phyloP scores from a whole-genome alignment of 2,329 filamentous ascomycete genomes.

The Elsinoe perseae region DNA sequence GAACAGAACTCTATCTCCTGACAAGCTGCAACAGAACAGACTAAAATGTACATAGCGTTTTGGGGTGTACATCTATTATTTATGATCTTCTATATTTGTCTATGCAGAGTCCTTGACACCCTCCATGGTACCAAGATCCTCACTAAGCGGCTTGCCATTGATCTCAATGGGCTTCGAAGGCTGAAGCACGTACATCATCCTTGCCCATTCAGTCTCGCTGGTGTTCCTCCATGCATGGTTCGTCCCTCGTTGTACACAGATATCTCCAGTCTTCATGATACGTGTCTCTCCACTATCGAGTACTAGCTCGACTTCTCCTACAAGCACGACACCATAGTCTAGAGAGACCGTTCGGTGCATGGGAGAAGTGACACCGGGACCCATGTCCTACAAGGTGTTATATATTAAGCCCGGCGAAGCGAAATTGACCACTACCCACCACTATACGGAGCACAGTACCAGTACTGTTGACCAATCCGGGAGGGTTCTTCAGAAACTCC shows the following conservation, averaged over 20 bases:
- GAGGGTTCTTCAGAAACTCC: slow-evolving; percentile 36
- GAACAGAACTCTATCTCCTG: too few relatives aligned
- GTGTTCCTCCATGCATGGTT: slow-evolving; percentile 31
- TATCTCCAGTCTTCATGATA: slow-evolving; percentile 26
- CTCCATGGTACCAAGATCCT: slow-evolving; percentile 27
- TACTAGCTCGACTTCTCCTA: slow-evolving; percentile 28
- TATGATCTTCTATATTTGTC: not conserved
- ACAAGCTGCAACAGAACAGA: too few relatives aligned
- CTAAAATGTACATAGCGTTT: not conserved
- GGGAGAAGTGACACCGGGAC: slow-evolving; percentile 22
- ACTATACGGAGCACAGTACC: slow-evolving; percentile 39
- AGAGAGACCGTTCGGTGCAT: slow-evolving; percentile 30
- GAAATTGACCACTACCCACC: slow-evolving; percentile 11
- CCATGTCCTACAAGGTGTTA: slow-evolving; percentile 20
- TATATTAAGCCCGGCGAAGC: not conserved
- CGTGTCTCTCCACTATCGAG: slow-evolving; percentile 28
- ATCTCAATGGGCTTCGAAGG: slow-evolving; percentile 26
- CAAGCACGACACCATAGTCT: slow-evolving; percentile 30
- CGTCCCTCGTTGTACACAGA: slow-evolving; percentile 29
- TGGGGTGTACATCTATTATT: not conserved
- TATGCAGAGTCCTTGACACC: slow-evolving; percentile 17
- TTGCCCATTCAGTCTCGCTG: slow-evolving; percentile 26
- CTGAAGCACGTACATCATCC: slow-evolving; percentile 31
- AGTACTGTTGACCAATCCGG: slow-evolving; percentile 42
- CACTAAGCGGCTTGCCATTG: slow-evolving; percentile 25